phyloP scores from a whole-genome alignment of 306 rosid genomes.

The Mucuna pruriens region DNA sequence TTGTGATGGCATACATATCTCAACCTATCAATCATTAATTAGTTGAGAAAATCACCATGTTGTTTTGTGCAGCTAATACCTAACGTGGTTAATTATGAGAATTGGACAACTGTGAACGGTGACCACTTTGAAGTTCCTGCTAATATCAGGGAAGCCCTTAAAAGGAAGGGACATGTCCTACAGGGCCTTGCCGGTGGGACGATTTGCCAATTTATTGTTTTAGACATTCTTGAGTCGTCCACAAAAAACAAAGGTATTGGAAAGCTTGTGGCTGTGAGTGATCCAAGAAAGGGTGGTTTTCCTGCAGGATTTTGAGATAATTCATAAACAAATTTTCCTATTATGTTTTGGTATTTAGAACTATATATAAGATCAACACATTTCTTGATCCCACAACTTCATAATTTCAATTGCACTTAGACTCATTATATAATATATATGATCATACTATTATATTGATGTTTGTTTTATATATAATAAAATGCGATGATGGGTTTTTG shows the following conservation, averaged over 20 bases:
- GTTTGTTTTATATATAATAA: neutral
- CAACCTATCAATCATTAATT: neutral
- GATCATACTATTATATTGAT: neutral
- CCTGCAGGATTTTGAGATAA: slow-evolving; percentile 72
- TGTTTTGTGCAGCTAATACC: slow-evolving; percentile 69
- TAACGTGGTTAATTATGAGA: slow-evolving; percentile 69
- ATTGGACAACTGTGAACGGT: slow-evolving; percentile 75
- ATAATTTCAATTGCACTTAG: neutral
- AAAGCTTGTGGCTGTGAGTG: slow-evolving; percentile 82
- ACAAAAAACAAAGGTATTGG: slow-evolving; percentile 33
- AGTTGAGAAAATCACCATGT: neutral
- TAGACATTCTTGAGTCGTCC: slow-evolving; percentile 7
- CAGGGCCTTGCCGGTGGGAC: slow-evolving; percentile 66
- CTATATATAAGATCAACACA: no score
- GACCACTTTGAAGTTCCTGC: slow-evolving; percentile 72
- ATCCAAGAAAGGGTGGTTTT: slow-evolving; percentile 90
- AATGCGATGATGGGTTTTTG: neutral
- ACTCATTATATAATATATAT: neutral
- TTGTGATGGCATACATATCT: neutral
- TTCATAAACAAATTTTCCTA: neutral
- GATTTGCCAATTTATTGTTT: slow-evolving; percentile 66
- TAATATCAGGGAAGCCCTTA: slow-evolving; percentile 59
- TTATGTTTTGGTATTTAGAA: neutral
- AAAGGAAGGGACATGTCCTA: slow-evolving; percentile 75
- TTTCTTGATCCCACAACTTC: no score